Evolutionary conservation across 23 red algal genomes (phyloP).

Genomic region (Gracilaria vermiculophylla): DNA sequence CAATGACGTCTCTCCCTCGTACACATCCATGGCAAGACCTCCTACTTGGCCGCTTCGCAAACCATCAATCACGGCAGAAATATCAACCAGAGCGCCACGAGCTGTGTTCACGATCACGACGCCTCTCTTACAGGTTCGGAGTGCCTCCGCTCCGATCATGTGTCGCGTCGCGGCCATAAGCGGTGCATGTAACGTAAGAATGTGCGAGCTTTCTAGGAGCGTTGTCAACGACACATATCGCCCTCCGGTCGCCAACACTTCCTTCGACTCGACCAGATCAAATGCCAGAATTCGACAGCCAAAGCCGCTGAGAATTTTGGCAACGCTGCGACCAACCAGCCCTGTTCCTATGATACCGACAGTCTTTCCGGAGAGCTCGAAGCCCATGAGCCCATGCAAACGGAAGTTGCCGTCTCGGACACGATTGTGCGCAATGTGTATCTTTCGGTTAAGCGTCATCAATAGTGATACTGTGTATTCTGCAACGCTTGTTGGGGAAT

Average conservation of each 20-base stretch:
- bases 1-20: conserved; percentile 59
- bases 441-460: conserved; percentile 60
- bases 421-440: conserved; percentile 69
- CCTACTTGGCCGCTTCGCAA: conserved; percentile 63
- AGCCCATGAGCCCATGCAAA: conserved; percentile 70
- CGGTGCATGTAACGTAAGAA: conserved; percentile 71
- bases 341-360: conserved; percentile 79
- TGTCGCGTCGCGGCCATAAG: conserved; percentile 60
- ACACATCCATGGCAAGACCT: conserved; percentile 74
- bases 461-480: conserved; percentile 73
- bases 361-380: conserved; percentile 49
- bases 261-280: conserved; percentile 36
- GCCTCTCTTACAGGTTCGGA: conserved; percentile 45
- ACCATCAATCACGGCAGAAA: conserved; percentile 46
- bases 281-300: conserved; percentile 67
- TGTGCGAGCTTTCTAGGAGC: conserved; percentile 20
- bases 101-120: conserved; percentile 73
- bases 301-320: conserved; percentile 59
- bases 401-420: conserved; percentile 77
- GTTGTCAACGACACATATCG: conserved; percentile 48
- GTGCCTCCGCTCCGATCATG: conserved; percentile 24
- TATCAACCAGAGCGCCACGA: conserved; percentile 67
- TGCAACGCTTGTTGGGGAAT: conserved; percentile 67
- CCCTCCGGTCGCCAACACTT: conserved; percentile 27
- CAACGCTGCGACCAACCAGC: conserved; percentile 46